Conservation (phyloP, 768 basidiomycete species). For the Termitomyces titanicus region DNA sequence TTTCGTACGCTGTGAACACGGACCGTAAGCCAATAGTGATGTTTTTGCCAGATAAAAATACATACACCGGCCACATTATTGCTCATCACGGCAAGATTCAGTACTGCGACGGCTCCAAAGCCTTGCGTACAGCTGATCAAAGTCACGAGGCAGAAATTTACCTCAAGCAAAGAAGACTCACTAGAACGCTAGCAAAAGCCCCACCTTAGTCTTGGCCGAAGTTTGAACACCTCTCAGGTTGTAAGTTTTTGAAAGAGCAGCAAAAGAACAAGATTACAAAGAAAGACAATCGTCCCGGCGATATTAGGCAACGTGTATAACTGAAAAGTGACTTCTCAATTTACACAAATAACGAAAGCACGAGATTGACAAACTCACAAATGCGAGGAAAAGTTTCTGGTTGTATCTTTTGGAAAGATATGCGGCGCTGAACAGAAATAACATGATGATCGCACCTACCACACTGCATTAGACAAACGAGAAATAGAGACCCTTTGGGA, state of each 20-base stretch:
- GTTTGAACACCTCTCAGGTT: constrained; percentile 32
- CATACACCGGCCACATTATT: constrained; percentile 41
- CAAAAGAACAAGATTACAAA: constrained; percentile 21
- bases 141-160: neutral
- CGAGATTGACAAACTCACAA: constrained; percentile 23
- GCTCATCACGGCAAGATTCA: constrained; percentile 44
- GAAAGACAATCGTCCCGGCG: constrained; percentile 46
- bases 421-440: constrained; percentile 39
- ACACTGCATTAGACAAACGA: constrained; percentile 16
- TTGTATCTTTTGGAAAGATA: constrained; percentile 37
- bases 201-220: constrained; percentile 35
- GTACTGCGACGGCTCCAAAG: constrained; percentile 42
- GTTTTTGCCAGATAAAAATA: neutral
- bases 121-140: constrained; percentile 37
- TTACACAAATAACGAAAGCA: neutral
- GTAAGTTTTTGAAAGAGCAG: neutral
- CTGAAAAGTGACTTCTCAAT: constrained; percentile 14
- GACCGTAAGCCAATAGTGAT: neutral
- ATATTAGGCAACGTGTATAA: constrained; percentile 45
- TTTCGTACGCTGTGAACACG: constrained; percentile 37
- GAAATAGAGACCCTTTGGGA: neutral
- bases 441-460: constrained; percentile 36
- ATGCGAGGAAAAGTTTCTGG: constrained; percentile 43
- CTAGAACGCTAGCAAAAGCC: constrained; percentile 49
- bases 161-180: constrained; percentile 16